These are phyloP conservation scores for Thymus mandschuricus DNA, from an alignment of 257 asterid genomes.

Conservation along the genomic window DNA sequence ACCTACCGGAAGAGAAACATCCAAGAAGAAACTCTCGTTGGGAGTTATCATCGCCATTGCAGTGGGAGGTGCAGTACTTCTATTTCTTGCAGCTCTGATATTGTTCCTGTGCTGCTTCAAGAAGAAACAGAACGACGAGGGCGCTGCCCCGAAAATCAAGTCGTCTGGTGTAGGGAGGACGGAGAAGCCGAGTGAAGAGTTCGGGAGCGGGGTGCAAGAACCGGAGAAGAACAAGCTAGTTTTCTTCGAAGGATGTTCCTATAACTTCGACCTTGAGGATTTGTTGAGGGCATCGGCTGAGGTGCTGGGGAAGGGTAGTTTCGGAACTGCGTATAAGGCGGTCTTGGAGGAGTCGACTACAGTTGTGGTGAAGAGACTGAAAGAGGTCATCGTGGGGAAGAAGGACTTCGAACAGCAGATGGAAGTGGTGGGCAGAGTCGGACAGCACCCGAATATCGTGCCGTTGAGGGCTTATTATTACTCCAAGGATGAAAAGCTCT, in stretches of 20 bases:
- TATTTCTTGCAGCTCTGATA: conserved; percentile 53
- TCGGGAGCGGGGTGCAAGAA: conserved; percentile 93
- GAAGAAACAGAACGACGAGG: conserved; percentile 46
- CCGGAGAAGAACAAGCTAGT: conserved; percentile 82
- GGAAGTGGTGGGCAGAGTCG: conserved; percentile 81
- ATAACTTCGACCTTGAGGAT: conserved; percentile 94
- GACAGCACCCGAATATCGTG: conserved; percentile 73
- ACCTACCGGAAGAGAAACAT: conserved; percentile 31
- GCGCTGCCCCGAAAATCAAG: conserved; percentile 62
- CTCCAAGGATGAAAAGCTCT: conserved; percentile 97
- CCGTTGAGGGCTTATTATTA: conserved; percentile 93
- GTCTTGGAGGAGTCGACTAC: conserved; percentile 91
- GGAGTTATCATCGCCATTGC: conserved; percentile 79
- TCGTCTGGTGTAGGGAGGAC: conserved; percentile 64
- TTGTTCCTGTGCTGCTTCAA: conserved; percentile 55
- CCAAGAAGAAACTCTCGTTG: conserved; percentile 54
- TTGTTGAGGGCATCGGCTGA: conserved; percentile 93
- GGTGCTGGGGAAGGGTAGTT: conserved; percentile 92
- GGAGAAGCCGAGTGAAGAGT: conserved; percentile 84
- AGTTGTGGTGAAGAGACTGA: conserved; percentile 88
- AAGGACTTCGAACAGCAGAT: conserved; percentile 96
- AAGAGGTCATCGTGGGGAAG: conserved; percentile 89
- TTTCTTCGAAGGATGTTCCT: conserved; percentile 91
- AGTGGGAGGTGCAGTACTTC: conserved; percentile 68
- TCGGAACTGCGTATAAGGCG: conserved; percentile 93